A percentile compares a stretch with the other conserved stretches of the same genome.
Evolutionary conservation across 495 filamentous ascomycete species (phyloP).

Genomic region (Xylaria palmicola): DNA sequence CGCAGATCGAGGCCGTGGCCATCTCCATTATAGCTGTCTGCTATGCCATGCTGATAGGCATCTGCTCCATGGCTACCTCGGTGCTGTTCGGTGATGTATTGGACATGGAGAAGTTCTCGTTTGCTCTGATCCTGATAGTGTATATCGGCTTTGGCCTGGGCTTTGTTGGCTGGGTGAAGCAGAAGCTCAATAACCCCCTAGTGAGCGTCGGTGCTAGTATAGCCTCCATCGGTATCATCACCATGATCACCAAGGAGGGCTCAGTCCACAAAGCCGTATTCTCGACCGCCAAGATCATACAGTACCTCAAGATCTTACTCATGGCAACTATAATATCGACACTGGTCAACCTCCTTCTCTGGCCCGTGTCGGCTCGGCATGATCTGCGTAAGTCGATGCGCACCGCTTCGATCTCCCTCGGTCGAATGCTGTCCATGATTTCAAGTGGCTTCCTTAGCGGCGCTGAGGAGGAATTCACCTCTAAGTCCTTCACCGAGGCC

Average conservation of each 20-base stretch:
- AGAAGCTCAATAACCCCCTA: slow-evolving; percentile 77
- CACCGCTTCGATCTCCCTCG: slow-evolving; percentile 71
- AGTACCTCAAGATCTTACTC: slow-evolving; percentile 86
- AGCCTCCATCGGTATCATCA: slow-evolving; percentile 88
- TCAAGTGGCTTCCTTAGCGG: slow-evolving; percentile 84
- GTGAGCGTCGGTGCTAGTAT: slow-evolving; percentile 91
- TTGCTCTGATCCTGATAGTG: slow-evolving; percentile 76
- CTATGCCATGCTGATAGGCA: slow-evolving; percentile 77
- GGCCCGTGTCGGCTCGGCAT: slow-evolving; percentile 76
- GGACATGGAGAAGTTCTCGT: slow-evolving; percentile 67
- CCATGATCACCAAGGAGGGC: slow-evolving; percentile 88
- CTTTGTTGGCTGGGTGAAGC: slow-evolving; percentile 91
- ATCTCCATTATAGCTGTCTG: slow-evolving; percentile 77
- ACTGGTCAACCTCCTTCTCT: slow-evolving; percentile 72
- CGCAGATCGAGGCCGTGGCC: slow-evolving; percentile 87
- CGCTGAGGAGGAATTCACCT: slow-evolving; percentile 71
- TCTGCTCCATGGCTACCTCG: slow-evolving; percentile 84
- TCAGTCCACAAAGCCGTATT: slow-evolving; percentile 77
- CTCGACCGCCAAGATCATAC: slow-evolving; percentile 76
- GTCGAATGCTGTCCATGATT: slow-evolving; percentile 78
- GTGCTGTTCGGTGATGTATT: slow-evolving; percentile 67
- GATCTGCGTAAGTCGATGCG: slow-evolving; percentile 75
- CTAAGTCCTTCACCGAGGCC: slow-evolving; percentile 61
- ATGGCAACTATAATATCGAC: slow-evolving; percentile 79
- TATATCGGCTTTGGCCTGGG: slow-evolving; percentile 90